Evolutionary conservation across 768 basidiomycete species (phyloP), one percentile per base, ranked within the genome.

Genomic region (Holtermannia corniformis): DNA sequence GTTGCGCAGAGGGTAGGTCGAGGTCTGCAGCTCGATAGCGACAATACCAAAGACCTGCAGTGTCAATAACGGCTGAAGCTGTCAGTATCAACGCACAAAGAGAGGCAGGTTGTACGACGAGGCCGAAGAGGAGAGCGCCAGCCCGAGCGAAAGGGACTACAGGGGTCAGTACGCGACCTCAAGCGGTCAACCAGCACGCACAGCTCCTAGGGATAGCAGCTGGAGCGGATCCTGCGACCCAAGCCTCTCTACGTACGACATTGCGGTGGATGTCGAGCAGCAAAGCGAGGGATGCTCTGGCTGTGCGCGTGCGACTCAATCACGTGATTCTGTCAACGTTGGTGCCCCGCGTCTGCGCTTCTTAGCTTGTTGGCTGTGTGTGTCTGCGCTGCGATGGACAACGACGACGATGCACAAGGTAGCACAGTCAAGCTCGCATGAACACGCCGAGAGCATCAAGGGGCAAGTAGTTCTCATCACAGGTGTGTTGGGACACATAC

Each of bases 221-320:
- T 58, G 56, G 1, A 50, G 22, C 1, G 64, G 44, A 47, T 68
- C 62, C 28, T 63, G 62, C 3, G 61, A 26, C 19, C 52, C 51
- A 4, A 68, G 55, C 10, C 66, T 32, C 26, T 68, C 66, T 59
- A 64, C 61, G 16, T 64, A 46, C 4, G 63, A 64, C 65, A 67
- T 67, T 1, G 37, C 44, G 42, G 16, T 12, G 7, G 23, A 19
- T 13, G 4, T 12, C 5, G 24, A 51, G 19, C 5, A n/a, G n/a
- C n/a, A n/a, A n/a, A n/a, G n/a, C n/a, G n/a, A n/a, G n/a, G n/a
- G n/a, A n/a, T n/a, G n/a, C n/a, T n/a, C n/a, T n/a, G n/a, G n/a
- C n/a, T n/a, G n/a, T n/a, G n/a, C n/a, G n/a, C n/a, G n/a, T n/a
- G n/a, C n/a, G n/a, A n/a, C n/a, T n/a, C n/a, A n/a, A n/a, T n/a